Evolutionary conservation across 2,329 filamentous ascomycete species (phyloP).

Genomic region (Pseudocercospora vitis): DNA sequence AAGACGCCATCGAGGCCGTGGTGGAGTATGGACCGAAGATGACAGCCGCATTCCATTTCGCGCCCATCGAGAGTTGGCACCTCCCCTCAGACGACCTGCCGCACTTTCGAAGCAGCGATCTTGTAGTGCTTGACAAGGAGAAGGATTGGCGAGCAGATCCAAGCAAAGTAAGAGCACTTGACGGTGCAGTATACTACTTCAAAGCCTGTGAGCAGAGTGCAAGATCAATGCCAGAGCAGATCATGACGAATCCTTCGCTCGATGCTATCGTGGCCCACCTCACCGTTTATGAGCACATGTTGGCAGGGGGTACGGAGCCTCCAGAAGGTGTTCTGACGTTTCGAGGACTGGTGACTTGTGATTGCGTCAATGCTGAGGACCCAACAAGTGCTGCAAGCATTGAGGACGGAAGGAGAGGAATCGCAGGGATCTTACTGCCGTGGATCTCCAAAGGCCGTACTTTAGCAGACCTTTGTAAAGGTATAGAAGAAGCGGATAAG

Average conservation of each 20-base stretch:
- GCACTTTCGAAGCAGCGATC: background rate
- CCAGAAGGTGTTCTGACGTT: background rate
- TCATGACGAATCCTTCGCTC: background rate
- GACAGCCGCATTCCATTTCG: background rate
- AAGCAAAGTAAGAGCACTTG: background rate
- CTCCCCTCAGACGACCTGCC: background rate
- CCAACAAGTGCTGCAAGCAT: background rate
- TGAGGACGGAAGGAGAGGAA: background rate
- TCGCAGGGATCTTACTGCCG: conserved; percentile 1
- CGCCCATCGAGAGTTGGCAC: background rate
- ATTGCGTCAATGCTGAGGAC: background rate
- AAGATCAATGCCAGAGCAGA: background rate
- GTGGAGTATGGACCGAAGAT: background rate
- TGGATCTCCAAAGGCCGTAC: conserved; percentile 1
- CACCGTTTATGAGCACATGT: background rate
- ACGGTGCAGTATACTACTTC: conserved; percentile 3
- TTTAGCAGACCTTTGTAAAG: background rate
- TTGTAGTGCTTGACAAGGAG: conserved; percentile 1
- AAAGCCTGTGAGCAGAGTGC: conserved; percentile 1
- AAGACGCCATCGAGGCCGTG: background rate
- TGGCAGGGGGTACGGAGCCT: background rate
- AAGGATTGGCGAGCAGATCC: conserved; percentile 5
- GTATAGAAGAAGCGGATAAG: background rate
- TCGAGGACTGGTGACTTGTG: background rate
- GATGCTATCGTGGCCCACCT: conserved; percentile 5